These are phyloP conservation scores for Plasmopara muralis DNA, from an alignment of 352 stramenopile species.

Conservation along the genomic window DNA sequence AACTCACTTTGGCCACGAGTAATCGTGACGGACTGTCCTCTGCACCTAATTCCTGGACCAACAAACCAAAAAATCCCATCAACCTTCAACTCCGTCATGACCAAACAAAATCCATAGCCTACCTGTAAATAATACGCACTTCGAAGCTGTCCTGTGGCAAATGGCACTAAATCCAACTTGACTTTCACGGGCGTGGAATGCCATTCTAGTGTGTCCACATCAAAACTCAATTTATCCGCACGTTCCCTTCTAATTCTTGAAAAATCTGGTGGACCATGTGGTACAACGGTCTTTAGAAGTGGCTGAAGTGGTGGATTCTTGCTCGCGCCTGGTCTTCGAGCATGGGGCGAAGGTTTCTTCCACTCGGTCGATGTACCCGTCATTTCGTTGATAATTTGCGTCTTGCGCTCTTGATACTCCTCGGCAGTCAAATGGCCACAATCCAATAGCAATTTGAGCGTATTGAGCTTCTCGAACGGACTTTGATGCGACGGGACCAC, in stretches of 20 bases:
- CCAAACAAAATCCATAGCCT: neutral
- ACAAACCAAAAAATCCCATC: neutral
- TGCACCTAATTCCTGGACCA: conserved; percentile 31
- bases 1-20: conserved; percentile 71
- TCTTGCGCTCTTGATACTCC: conserved; percentile 80
- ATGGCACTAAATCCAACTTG: conserved; percentile 73
- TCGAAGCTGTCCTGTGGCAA: conserved; percentile 71
- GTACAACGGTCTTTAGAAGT: conserved; percentile 76
- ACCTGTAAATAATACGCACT: conserved; percentile 76
- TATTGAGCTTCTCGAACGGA: conserved; percentile 83
- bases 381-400: conserved; percentile 85
- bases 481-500: conserved; percentile 21
- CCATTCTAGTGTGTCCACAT: conserved; percentile 80
- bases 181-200: conserved; percentile 48
- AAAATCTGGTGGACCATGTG: conserved; percentile 69
- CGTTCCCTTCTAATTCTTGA: conserved; percentile 45
- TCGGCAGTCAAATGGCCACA: conserved; percentile 69
- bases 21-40: conserved; percentile 30
- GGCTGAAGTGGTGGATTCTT: conserved; percentile 37
- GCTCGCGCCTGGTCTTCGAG: conserved; percentile 3
- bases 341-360: conserved; percentile 37
- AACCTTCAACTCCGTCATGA: neutral
- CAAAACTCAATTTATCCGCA: conserved; percentile 77
- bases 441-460: conserved; percentile 72
- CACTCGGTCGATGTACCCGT: conserved; percentile 68